Conservation (phyloP, 192 early-diverging fungal species). For the Coemansia sp. region DNA sequence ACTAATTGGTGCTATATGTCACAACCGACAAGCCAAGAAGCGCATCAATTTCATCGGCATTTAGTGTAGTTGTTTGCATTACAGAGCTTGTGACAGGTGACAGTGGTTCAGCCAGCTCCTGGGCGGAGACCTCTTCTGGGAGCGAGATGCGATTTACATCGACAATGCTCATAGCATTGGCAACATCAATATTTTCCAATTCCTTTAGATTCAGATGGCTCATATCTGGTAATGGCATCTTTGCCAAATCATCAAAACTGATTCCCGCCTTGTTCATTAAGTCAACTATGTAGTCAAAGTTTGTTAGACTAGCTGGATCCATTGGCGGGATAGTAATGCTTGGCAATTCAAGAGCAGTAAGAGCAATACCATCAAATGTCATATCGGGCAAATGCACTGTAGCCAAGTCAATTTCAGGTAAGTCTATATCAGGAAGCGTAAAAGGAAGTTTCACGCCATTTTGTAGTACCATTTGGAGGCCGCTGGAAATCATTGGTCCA, state of each 20-base stretch:
- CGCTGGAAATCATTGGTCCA: conserved; percentile 41
- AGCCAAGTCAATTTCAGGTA: conserved; percentile 38
- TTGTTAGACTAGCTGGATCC: conserved; percentile 45
- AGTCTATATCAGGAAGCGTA: conserved; percentile 35
- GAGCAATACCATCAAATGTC: conserved; percentile 43
- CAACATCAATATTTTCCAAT: conserved; percentile 20
- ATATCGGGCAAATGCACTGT: conserved; percentile 49
- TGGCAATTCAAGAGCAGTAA: conserved; percentile 38
- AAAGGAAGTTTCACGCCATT: conserved; percentile 41
- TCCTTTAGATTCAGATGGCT: conserved; percentile 25
- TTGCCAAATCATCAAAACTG: conserved; percentile 47
- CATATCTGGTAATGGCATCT: conserved; percentile 43
- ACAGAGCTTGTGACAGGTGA: conserved; percentile 3
- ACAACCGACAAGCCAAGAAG: conserved; percentile 35
- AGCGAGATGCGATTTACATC: conserved; percentile 28
- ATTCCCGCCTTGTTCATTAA: conserved; percentile 41
- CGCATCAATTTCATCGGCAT: conserved; percentile 36
- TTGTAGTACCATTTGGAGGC: conserved; percentile 45
- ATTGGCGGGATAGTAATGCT: conserved; percentile 40
- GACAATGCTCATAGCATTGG: conserved; percentile 20
- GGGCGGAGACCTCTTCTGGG: conserved; percentile 11
- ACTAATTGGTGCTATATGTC: conserved; percentile 21
- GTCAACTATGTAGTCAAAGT: conserved; percentile 35
- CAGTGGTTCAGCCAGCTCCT: conserved; percentile 12
- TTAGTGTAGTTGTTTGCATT: conserved; percentile 43